A percentile compares a stretch with the other conserved stretches of the same genome.
These are phyloP conservation scores for Hypoxylon sp. DNA, from an alignment of 2,329 filamentous ascomycete species.

Conservation along the genomic window DNA sequence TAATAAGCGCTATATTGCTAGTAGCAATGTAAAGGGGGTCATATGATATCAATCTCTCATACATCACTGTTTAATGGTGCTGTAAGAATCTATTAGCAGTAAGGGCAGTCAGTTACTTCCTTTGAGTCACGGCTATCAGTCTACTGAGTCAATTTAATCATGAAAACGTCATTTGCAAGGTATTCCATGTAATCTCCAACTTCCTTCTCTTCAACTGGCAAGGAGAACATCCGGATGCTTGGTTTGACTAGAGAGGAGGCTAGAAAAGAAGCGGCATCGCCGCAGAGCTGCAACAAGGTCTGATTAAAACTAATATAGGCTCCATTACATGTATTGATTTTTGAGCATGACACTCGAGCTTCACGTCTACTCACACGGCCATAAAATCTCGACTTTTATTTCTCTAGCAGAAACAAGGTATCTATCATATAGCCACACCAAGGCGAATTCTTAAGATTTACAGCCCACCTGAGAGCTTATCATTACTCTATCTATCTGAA, in stretches of 20 bases:
- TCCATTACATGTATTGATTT: background rate
- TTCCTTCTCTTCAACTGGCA: background rate
- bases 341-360: background rate
- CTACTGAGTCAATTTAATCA: background rate
- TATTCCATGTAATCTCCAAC: background rate
- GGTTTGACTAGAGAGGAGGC: background rate
- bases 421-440: too few species aligned
- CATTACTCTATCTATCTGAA: background rate
- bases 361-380: background rate
- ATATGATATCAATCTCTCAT: background rate
- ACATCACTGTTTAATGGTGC: background rate
- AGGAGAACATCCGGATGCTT: background rate
- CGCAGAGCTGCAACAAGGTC: background rate
- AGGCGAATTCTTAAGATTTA: background rate
- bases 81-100: background rate
- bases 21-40: background rate
- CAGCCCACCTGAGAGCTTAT: too few species aligned
- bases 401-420: background rate
- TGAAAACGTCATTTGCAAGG: background rate
- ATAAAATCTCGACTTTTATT: background rate
- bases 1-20: conserved; percentile 1
- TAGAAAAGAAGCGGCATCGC: background rate
- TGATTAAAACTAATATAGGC: background rate
- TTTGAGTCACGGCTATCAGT: background rate
- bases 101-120: background rate